Base-by-base conservation (phyloP, 163 green algal species). In the Chlamydomonas reinhardtii region DNA sequence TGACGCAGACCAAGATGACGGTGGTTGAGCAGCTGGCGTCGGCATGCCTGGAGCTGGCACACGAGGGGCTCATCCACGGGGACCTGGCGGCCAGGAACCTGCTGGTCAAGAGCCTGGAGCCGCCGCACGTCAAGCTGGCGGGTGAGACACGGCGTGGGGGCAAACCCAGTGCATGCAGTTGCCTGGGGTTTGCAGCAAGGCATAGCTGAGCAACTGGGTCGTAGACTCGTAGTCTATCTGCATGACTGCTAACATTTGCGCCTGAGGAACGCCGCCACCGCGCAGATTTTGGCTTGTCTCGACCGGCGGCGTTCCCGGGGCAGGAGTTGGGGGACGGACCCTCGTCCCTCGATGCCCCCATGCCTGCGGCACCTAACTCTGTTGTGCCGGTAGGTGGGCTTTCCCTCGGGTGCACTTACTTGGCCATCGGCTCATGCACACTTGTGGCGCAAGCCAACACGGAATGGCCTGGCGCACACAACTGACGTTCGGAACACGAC, bases 61-160 rank as follows among this genome's bases (percentile, higher is more conserved):
- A 39, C 14, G 87, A 90, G 59, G 82, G 89, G 1, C 84, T 95
- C 29, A 75, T 95, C 56, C 92, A 95, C 74, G 48, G 91, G 19
- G 92, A 95, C 76, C 75, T 95, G 56, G 92, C 92, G 24, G 91
- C 85, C 3, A 54, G 92, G 15, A 95, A 95, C 81, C 85, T 95
- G n/a, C 88, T 95, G 81, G 92, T 95, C 54, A 65, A 88, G 56
- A 86, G 62, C 73, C 34, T 94, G 65, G 85, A 92, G 52, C 91
- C 91, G n/a, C 85, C 92, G 3, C 87, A 91, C 74, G 84, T 95
- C 73, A 95, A 95, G 89, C 89, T 94, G 61, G 75, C 79, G 29
- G 79, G 81, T 87, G 72, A 5, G 29, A 1, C 25, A 54, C 5
- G 39, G 39, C 5, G 39, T n/a, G n/a, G n/a, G n/a, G n/a, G n/a